phyloP scores from a whole-genome alignment of 2,329 filamentous ascomycete genomes.

The Botryotinia convoluta region DNA sequence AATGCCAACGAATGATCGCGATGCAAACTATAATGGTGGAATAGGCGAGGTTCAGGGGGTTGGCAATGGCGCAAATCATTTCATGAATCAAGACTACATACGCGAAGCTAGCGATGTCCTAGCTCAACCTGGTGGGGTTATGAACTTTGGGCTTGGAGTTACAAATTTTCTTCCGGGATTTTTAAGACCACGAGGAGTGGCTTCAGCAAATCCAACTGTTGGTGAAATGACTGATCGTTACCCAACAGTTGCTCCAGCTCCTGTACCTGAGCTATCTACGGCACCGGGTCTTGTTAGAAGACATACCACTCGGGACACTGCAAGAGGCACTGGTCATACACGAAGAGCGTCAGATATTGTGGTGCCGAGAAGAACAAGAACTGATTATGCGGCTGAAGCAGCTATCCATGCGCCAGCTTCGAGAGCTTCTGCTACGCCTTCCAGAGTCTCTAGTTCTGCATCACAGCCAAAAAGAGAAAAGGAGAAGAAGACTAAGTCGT shows the following conservation, averaged over 20 bases:
- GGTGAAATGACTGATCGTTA: constrained; percentile 28
- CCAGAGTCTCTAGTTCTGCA: not conserved
- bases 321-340: constrained; percentile 21
- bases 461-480: not conserved
- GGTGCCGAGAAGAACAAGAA: constrained; percentile 31
- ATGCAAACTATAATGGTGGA: constrained; percentile 42
- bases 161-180: constrained; percentile 38
- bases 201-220: constrained; percentile 18
- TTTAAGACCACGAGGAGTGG: constrained; percentile 28
- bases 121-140: constrained; percentile 31
- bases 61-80: constrained; percentile 54
- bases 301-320: constrained; percentile 32
- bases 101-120: constrained; percentile 39
- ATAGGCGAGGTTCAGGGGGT: constrained; percentile 46
- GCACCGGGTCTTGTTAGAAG: constrained; percentile 30
- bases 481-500: constrained; percentile 9
- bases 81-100: constrained; percentile 60
- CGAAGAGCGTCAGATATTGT: constrained; percentile 29
- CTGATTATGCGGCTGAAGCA: constrained; percentile 33
- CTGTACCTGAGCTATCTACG: constrained; percentile 21
- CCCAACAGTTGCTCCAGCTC: constrained; percentile 20
- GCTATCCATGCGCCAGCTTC: constrained; percentile 31
- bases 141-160: constrained; percentile 37
- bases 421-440: constrained; percentile 11
- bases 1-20: constrained; percentile 22